These are phyloP conservation scores for Volvox carteri DNA, from an alignment of 163 green algal species.

Conservation along the genomic window DNA sequence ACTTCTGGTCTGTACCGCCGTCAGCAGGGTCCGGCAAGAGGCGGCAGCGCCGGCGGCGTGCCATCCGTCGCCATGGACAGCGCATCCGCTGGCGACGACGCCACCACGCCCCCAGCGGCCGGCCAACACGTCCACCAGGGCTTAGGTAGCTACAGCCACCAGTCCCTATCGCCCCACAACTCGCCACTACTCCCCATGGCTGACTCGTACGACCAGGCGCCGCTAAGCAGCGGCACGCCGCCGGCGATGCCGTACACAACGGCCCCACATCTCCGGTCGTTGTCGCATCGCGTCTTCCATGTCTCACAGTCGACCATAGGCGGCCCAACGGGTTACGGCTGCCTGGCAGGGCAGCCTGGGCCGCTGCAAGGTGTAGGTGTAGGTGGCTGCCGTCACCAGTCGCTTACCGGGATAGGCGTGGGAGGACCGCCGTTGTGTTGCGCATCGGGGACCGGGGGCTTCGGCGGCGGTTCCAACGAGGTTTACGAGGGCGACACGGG, in stretches of 20 bases:
- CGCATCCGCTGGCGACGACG: not conserved
- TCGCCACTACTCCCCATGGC: not conserved
- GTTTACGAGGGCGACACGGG: not conserved
- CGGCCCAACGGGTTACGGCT: not conserved
- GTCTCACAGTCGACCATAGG: not conserved
- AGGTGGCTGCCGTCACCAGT: not conserved
- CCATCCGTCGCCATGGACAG: not conserved
- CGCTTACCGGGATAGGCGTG: not conserved
- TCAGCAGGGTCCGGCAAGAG: not conserved
- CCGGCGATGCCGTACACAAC: not conserved
- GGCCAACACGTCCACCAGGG: not conserved
- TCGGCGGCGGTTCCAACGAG: not conserved
- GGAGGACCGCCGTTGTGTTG: not conserved
- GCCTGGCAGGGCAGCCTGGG: not conserved
- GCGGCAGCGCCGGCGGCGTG: conserved; percentile 3
- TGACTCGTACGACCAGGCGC: conserved; percentile 1
- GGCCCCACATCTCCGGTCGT: conserved; percentile 4
- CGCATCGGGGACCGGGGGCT: not conserved
- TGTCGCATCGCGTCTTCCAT: conserved; percentile 2
- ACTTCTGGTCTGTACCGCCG: not conserved
- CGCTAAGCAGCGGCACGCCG: not conserved
- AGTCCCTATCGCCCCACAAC: not conserved
- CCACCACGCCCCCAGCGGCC: not conserved
- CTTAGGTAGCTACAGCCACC: not conserved
- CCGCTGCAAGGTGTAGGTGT: not conserved